Conservation (phyloP, 371 early-diverging fungal genomes). For the Mortierella sp. region DNA sequence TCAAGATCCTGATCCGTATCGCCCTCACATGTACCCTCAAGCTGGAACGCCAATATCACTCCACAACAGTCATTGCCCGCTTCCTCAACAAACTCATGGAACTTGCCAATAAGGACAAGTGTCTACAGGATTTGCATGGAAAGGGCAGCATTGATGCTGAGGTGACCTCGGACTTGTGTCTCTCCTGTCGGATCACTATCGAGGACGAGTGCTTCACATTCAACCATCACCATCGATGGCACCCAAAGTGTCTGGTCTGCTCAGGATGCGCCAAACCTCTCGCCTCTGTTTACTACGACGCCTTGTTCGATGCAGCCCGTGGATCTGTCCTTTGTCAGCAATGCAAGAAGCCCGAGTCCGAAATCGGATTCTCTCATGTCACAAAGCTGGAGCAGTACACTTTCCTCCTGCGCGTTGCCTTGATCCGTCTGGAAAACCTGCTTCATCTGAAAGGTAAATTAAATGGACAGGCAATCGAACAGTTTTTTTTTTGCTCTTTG, state of each 20-base stretch:
- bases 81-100: conserved; percentile 71
- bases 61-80: conserved; percentile 61
- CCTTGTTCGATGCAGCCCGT: conserved; percentile 61
- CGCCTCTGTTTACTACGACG: conserved; percentile 63
- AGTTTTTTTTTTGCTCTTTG: not conserved
- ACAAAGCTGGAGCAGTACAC: conserved; percentile 94
- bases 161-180: conserved; percentile 86
- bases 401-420: conserved; percentile 88
- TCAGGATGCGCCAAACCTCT: conserved; percentile 71
- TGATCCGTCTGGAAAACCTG: conserved; percentile 85
- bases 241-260: conserved; percentile 85
- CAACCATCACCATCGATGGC: conserved; percentile 80
- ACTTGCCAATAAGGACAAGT: conserved; percentile 66
- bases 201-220: conserved; percentile 90
- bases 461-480: not conserved
- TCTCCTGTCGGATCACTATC: conserved; percentile 79
- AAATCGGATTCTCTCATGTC: conserved; percentile 76
- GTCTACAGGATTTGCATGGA: conserved; percentile 45
- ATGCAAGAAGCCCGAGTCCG: conserved; percentile 63
- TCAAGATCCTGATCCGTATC: conserved; percentile 92
- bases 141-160: conserved; percentile 65
- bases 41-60: conserved; percentile 65
- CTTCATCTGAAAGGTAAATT: conserved; percentile 77
- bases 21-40: conserved; percentile 91
- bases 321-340: conserved; percentile 67